Conservation (phyloP, 441 rosid species). For the Pelargonium cotyledonis region DNA sequence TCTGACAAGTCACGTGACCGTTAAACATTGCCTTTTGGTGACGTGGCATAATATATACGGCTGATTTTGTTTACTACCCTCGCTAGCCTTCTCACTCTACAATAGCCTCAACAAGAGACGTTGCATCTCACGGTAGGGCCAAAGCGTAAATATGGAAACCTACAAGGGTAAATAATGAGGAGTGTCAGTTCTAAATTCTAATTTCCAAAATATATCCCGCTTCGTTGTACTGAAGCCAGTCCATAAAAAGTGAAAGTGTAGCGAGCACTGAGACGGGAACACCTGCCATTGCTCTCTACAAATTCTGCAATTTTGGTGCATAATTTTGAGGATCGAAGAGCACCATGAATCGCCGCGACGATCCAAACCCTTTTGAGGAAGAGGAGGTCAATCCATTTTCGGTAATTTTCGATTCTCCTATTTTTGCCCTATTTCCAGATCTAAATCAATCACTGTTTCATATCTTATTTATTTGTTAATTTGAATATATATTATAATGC, state of each 20-base stretch:
- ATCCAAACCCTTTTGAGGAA: slow-evolving; percentile 91
- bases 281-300: background rate
- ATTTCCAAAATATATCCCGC: slow-evolving; percentile 20
- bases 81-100: background rate
- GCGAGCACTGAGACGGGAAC: background rate
- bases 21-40: background rate
- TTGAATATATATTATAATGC: background rate
- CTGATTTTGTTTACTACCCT: background rate
- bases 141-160: slow-evolving; percentile 2
- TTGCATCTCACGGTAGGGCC: background rate
- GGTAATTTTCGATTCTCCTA: slow-evolving; percentile 33
- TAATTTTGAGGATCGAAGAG: slow-evolving; percentile 23
- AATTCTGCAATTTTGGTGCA: slow-evolving; percentile 17
- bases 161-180: background rate
- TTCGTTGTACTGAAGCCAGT: slow-evolving; percentile 21
- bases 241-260: background rate
- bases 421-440: slow-evolving; percentile 24
- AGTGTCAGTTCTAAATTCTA: background rate
- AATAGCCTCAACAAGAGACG: background rate
- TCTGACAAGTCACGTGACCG: background rate
- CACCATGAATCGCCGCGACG: slow-evolving; percentile 69
- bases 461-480: background rate
- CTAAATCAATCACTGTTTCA: slow-evolving; percentile 12
- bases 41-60: slow-evolving; percentile 2
- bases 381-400: slow-evolving; percentile 97